Evolutionary conservation across 176 grass and related monocot species (phyloP).

Genomic region (Hsuehochloa calcarea): DNA sequence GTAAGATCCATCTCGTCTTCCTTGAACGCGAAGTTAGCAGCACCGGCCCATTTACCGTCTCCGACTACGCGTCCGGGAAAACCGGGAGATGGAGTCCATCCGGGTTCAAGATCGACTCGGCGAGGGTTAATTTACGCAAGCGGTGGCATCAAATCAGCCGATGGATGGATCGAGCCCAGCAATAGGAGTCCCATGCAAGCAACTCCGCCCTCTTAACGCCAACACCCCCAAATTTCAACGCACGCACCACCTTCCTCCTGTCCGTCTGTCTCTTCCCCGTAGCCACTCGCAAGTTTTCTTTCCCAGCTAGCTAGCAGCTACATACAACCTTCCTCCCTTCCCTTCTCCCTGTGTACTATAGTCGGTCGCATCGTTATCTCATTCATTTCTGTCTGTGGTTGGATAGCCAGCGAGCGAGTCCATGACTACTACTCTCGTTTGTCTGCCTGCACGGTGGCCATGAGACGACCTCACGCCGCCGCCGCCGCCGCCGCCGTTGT

Average conservation of each 20-base stretch:
- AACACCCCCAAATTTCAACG: slow-evolving; percentile 26
- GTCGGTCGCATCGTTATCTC: neutral
- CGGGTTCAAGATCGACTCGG: neutral
- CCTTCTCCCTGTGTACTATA: neutral
- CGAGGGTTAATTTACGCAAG: slow-evolving; percentile 22
- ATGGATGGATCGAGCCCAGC: slow-evolving; percentile 35
- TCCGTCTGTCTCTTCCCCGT: neutral
- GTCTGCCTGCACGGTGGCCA: slow-evolving; percentile 42
- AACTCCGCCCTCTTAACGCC: slow-evolving; percentile 45
- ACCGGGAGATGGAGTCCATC: slow-evolving; percentile 5
- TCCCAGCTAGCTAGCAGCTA: neutral
- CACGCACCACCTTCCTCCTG: neutral
- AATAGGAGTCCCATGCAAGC: slow-evolving; percentile 66
- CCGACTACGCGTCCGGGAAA: slow-evolving; percentile 23
- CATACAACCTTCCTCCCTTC: neutral
- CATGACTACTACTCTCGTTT: slow-evolving; percentile 28
- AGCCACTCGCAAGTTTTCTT: neutral
- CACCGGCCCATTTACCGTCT: slow-evolving; percentile 19
- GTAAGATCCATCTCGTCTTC: slow-evolving; percentile 5
- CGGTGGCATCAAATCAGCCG: neutral
- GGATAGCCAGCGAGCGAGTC: neutral
- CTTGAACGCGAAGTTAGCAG: slow-evolving; percentile 54
- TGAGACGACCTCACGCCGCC: slow-evolving; percentile 46
- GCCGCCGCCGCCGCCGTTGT: neutral
- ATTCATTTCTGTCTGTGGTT: neutral